Evolutionary conservation across 768 basidiomycete species (phyloP).

Genomic region (Erythrobasidium yunnanense): DNA sequence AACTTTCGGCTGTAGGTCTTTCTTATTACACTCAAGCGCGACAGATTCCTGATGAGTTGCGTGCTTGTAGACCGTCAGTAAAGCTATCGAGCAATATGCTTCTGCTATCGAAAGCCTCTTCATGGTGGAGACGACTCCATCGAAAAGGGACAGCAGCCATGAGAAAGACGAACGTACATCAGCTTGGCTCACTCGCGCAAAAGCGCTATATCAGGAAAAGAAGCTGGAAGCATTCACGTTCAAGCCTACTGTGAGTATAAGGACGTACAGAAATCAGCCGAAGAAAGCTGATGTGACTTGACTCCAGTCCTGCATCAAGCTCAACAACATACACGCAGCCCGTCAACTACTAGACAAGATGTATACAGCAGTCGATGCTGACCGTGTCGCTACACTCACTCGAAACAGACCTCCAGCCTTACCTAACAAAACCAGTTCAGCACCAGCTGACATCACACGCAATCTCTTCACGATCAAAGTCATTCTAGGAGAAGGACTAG

Average conservation of each 20-base stretch:
- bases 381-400: constrained; percentile 59
- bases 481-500: constrained; percentile 74
- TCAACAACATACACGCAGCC: constrained; percentile 92
- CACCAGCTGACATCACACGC: background rate
- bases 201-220: constrained; percentile 58
- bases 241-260: constrained; percentile 49
- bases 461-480: constrained; percentile 83
- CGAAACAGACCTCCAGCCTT: constrained; percentile 50
- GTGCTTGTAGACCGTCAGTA: constrained; percentile 77
- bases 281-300: background rate
- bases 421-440: constrained; percentile 50
- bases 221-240: constrained; percentile 93
- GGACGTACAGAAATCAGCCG: too few species aligned
- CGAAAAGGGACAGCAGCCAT: constrained; percentile 57
- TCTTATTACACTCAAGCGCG: background rate
- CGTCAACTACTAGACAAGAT: constrained; percentile 82
- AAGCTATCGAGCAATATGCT: constrained; percentile 85
- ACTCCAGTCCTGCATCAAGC: constrained; percentile 75
- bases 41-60: background rate
- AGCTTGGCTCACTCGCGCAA: constrained; percentile 47
- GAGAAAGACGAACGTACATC: constrained; percentile 54
- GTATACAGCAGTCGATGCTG: constrained; percentile 82
- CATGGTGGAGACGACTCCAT: constrained; percentile 88
- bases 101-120: constrained; percentile 75
- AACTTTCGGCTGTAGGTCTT: constrained; percentile 63